Evolutionary conservation across 169 alveolate species (phyloP), one percentile per base, ranked within the genome.

Genomic region (Plasmodium vinckei): DNA sequence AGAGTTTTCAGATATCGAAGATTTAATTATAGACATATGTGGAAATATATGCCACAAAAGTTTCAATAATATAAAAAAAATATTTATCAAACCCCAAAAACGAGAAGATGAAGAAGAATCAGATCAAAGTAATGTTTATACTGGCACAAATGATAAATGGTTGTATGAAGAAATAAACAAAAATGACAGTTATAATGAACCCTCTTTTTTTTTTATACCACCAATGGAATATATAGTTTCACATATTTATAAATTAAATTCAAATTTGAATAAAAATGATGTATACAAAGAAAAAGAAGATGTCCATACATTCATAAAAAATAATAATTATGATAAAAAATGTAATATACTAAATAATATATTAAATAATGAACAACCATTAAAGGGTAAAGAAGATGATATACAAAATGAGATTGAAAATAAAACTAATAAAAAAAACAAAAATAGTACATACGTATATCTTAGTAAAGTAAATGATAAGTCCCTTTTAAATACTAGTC

Each of bases 191-290:
- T 15, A 2, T 9, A 77, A 47, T 19, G 67, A 49, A 9, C 68
- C 89, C 17, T 84, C 91, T 33, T 84, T 69, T 72, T 69, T 84
- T 71, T 84, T 67, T 53, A 84, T 84, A 44, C 91, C 91, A 12
- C 91, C 91, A 9, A 44, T 84, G 73, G 87, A 84, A 57, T 84
- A 9, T 44, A 44, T 84, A n/a, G 91, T 84, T n/a, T 68, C 91
- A 1, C 65, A 84, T 47, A 69, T 84, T 42, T 23, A 69, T 54
- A 84, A 84, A 15, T 15, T 84, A 39, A 17, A 47, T 44, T 17
- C 49, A 2, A 46, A 44, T 44, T 13, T 51, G 59, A 51, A 12
- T 13, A 47, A 75, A 46, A 39, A 17, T 5, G n/a, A 23, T 61
- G 15, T 33, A 25, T 10, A 25, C 13, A 46, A 19, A 19, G 39